Conservation (phyloP, 306 rosid species). For the Alnus rubra region DNA sequence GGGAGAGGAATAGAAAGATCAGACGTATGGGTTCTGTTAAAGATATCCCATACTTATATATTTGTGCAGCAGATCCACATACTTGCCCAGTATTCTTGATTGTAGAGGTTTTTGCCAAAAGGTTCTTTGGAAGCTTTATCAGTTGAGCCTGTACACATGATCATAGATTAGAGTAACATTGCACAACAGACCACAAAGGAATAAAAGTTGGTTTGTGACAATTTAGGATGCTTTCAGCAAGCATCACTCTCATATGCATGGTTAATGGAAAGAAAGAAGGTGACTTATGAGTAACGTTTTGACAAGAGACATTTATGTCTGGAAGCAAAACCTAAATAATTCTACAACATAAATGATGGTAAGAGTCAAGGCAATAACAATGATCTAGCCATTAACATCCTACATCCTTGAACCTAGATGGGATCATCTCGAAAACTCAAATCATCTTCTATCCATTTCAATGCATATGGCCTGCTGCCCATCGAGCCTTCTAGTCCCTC, state of each 20-base stretch:
- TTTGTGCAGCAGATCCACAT: constrained; percentile 16
- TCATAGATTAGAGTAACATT: neutral
- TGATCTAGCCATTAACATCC: neutral
- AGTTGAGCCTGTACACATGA: constrained; percentile 59
- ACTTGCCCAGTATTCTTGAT: constrained; percentile 85
- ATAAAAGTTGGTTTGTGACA: neutral
- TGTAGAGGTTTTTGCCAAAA: constrained; percentile 60
- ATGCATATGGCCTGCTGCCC: neutral
- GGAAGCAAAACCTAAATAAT: neutral
- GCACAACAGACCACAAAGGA: neutral
- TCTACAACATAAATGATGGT: neutral
- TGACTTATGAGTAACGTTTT: neutral
- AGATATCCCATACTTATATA: neutral
- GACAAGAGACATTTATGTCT: neutral
- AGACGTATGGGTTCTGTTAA: neutral
- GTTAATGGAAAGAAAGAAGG: neutral
- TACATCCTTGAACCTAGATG: neutral
- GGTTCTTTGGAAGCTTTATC: constrained; percentile 75
- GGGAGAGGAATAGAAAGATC: constrained; percentile 6
- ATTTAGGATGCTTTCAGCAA: neutral
- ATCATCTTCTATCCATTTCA: neutral
- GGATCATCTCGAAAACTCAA: neutral
- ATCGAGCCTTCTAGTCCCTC: neutral
- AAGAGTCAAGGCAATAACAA: neutral
- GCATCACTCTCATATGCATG: neutral